These are phyloP conservation scores for Populus tomentosa DNA, from an alignment of 441 rosid genomes.

Conservation along the genomic window DNA sequence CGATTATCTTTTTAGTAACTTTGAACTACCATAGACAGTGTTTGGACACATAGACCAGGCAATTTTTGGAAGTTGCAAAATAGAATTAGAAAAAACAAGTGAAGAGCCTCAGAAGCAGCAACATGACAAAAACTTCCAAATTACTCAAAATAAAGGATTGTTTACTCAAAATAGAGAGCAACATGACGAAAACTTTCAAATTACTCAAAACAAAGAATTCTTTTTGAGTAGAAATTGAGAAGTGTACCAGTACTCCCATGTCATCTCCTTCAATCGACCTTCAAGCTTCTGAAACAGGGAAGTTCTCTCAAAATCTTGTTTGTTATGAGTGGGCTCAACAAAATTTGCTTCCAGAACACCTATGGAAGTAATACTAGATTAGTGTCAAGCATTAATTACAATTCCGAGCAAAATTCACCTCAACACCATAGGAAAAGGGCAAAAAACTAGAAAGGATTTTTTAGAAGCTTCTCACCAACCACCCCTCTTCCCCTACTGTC, in stretches of 20 bases:
- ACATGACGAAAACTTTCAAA: neutral
- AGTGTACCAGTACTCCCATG: slow-evolving; percentile 79
- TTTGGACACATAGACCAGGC: neutral
- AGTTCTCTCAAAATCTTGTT: slow-evolving; percentile 97
- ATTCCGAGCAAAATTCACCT: slow-evolving; percentile 7
- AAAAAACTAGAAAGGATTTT: neutral
- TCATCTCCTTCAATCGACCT: slow-evolving; percentile 88
- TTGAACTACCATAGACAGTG: neutral
- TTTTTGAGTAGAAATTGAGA: neutral
- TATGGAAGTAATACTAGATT: slow-evolving; percentile 26
- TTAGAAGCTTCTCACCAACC: slow-evolving; percentile 65
- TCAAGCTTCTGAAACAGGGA: slow-evolving; percentile 95
- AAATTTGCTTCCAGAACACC: slow-evolving; percentile 95
- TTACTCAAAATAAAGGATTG: neutral
- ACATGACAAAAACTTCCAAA: neutral
- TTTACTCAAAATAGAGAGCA: neutral
- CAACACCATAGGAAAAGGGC: neutral
- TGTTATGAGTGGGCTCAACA: slow-evolving; percentile 92
- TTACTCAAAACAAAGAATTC: neutral
- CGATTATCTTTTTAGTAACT: neutral
- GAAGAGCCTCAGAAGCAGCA: neutral
- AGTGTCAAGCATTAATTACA: slow-evolving; percentile 11
- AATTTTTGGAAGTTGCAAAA: neutral
- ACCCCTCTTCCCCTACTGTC: slow-evolving; percentile 83
- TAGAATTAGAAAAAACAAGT: neutral